These are phyloP conservation scores for Xylaria sp. DNA, from an alignment of 2,329 filamentous ascomycete species.

Conservation along the genomic window DNA sequence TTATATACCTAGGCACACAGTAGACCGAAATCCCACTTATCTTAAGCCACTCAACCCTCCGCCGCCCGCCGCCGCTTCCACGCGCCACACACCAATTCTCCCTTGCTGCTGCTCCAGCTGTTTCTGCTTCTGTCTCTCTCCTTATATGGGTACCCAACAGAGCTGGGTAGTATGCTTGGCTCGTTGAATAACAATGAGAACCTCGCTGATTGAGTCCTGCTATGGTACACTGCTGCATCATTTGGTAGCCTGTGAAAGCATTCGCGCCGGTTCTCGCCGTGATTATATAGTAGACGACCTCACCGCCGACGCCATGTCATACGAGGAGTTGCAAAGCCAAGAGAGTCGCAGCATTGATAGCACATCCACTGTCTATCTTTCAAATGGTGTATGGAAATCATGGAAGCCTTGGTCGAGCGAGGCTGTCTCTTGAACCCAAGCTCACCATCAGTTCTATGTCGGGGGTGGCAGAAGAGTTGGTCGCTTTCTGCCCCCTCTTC, in stretches of 20 bases:
- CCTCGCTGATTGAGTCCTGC: neutral
- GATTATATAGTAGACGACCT: neutral
- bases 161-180: neutral
- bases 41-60: too few species aligned
- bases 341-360: neutral
- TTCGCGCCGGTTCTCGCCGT: neutral
- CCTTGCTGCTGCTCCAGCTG: too few species aligned
- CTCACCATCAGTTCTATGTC: slow-evolving; percentile 2
- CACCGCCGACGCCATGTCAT: neutral
- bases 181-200: neutral
- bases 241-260: neutral
- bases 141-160: too few species aligned
- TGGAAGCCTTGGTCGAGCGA: neutral
- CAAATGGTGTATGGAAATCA: neutral
- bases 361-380: neutral
- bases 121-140: too few species aligned
- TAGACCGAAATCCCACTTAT: too few species aligned
- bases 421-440: neutral
- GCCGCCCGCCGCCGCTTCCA: too few species aligned
- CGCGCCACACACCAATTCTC: too few species aligned
- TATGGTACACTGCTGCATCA: neutral
- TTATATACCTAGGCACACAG: neutral
- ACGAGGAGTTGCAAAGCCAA: neutral
- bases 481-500: neutral
- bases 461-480: neutral